A percentile compares a stretch with the other conserved stretches of the same genome.
Evolutionary conservation across 805 yeast genomes (phyloP).

Genomic region (Lachancea lanzarotensis): DNA sequence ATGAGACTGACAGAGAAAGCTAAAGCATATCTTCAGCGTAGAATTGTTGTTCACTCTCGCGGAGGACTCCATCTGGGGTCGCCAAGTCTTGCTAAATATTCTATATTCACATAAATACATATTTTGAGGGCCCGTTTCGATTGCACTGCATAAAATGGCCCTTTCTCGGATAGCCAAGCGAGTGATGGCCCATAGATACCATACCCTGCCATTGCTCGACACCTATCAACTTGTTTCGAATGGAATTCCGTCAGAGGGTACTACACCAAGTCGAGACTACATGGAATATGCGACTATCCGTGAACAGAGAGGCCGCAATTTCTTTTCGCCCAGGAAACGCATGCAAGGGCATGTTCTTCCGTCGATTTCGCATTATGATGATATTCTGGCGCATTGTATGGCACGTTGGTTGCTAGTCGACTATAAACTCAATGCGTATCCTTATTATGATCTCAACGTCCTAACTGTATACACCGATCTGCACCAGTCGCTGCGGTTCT

Average conservation of each 20-base stretch:
- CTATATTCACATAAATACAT: too few relatives aligned
- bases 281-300: slow-evolving; percentile 7
- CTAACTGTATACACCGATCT: slow-evolving; percentile 26
- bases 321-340: slow-evolving; percentile 5
- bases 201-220: slow-evolving; percentile 8
- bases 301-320: slow-evolving; percentile 1
- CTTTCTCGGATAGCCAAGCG: neutral
- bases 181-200: neutral
- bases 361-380: slow-evolving; percentile 8
- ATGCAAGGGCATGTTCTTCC: neutral
- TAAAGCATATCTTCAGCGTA: too few relatives aligned
- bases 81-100: too few relatives aligned
- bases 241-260: slow-evolving; percentile 8
- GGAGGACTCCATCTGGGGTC: too few relatives aligned
- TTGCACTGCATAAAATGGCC: neutral
- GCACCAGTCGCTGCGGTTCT: slow-evolving; percentile 16
- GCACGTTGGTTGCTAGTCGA: slow-evolving; percentile 73
- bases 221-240: slow-evolving; percentile 4
- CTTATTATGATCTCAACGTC: slow-evolving; percentile 54
- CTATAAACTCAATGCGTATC: slow-evolving; percentile 60
- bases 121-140: neutral
- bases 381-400: slow-evolving; percentile 31
- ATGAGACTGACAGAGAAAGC: too few relatives aligned
- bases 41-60: too few relatives aligned
- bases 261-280: slow-evolving; percentile 7